Conservation (phyloP, 2,329 filamentous ascomycete species). For the Paracamarosporium sp. region DNA sequence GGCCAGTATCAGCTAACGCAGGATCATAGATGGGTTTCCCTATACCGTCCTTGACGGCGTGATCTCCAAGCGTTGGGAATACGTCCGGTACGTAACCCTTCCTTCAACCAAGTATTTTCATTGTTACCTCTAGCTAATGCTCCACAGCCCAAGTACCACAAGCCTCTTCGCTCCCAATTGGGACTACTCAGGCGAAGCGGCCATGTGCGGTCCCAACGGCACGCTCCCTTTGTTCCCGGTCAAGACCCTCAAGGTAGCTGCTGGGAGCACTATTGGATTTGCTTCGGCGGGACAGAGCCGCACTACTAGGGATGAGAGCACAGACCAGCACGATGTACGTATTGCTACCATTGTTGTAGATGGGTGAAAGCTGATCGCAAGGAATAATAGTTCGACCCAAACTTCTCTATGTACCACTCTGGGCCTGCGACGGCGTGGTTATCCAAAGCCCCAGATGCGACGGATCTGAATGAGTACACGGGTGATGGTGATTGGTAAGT, state of each 20-base stretch:
- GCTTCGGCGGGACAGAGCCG: not conserved
- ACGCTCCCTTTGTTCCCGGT: conserved; percentile 12
- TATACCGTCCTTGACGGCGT: conserved; percentile 11
- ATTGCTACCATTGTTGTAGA: not conserved
- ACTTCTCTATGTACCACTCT: conserved; percentile 12
- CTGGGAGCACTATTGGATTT: conserved; percentile 10
- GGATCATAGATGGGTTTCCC: conserved; percentile 12
- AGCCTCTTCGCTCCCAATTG: conserved; percentile 8
- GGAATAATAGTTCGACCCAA: conserved; percentile 7
- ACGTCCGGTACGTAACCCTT: conserved; percentile 6
- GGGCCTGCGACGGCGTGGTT: conserved; percentile 15
- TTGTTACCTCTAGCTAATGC: not conserved
- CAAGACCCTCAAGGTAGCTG: conserved; percentile 14
- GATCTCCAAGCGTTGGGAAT: conserved; percentile 16
- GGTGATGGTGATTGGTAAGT: conserved; percentile 12
- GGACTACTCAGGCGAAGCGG: conserved; percentile 11
- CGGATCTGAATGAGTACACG: conserved; percentile 6
- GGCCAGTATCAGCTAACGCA: not conserved
- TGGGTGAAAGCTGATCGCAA: not conserved
- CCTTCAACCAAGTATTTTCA: not conserved
- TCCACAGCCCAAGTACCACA: not conserved
- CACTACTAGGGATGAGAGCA: not conserved
- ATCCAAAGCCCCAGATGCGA: conserved; percentile 9
- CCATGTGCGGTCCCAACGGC: conserved; percentile 14
- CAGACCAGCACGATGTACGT: not conserved